These are phyloP conservation scores for Schoenoplectus triqueter DNA, from an alignment of 202 grass and related monocot species.

Conservation along the genomic window DNA sequence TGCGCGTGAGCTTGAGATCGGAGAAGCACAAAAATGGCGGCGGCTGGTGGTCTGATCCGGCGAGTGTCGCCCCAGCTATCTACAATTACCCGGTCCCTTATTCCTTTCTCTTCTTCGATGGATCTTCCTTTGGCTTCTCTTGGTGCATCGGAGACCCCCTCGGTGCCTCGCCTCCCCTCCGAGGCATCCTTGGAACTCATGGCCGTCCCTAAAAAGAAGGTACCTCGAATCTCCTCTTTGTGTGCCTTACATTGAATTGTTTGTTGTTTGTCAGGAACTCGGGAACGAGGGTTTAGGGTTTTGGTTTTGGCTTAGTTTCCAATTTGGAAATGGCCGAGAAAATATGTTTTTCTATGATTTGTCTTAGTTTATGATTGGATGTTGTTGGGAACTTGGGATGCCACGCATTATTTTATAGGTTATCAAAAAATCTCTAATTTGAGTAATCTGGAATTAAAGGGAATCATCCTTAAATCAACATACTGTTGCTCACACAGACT, in stretches of 20 bases:
- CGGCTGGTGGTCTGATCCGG: conserved; percentile 47
- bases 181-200: conserved; percentile 77
- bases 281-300: conserved; percentile 30
- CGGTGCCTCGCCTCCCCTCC: conserved; percentile 43
- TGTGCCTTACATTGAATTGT: conserved; percentile 29
- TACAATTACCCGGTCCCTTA: conserved; percentile 37
- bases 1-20: conserved; percentile 18
- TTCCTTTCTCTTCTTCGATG: conserved; percentile 29
- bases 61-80: conserved; percentile 45
- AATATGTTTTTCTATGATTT: too few relatives aligned
- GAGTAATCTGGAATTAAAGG: too few relatives aligned
- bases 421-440: too few relatives aligned
- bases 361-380: too few relatives aligned
- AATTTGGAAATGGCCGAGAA: not conserved
- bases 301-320: not conserved
- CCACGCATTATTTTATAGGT: too few relatives aligned
- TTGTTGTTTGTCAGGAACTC: not conserved
- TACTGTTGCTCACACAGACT: too few relatives aligned
- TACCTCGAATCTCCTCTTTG: not conserved
- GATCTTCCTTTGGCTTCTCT: conserved; percentile 42
- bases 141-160: conserved; percentile 27
- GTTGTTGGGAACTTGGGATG: not conserved
- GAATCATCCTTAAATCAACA: too few relatives aligned
- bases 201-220: conserved; percentile 99
- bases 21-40: conserved; percentile 35